Evolutionary conservation across 2,329 filamentous ascomycete genomes (phyloP), one percentile per base, ranked within the genome.

Genomic region (Aureobasidium melanogenum): DNA sequence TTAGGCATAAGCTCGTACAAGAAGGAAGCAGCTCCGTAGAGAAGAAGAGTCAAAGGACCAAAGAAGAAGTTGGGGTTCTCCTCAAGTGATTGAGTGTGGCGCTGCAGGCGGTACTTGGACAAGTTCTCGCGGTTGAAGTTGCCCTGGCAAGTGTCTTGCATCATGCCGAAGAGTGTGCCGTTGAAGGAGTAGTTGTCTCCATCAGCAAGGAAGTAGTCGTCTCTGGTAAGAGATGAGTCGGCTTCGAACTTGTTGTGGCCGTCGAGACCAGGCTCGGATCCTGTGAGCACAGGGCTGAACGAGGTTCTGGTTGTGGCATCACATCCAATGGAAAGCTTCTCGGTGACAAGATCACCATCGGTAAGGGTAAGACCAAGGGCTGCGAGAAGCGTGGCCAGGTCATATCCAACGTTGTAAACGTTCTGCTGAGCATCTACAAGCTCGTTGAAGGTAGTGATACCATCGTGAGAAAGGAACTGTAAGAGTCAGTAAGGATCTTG

Each of bases 351-450:
- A 60, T 78, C 76, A 22, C 76, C 76, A 54, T 76, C 75, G 36
- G 71, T 71, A 5, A 73, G 64, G 14, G 68, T 68, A 6, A 79
- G 69, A 57, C 74, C 75, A 8, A 76, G 70, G 8, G 71, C 66
- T 3, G 76, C 75, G 12, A 78, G 70, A 14, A 76, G 65, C 30
- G 69, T 68, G 9, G 76, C 72, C 26, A 77, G 69, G 62, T 77
- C 75, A 55, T 74, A 77, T 51, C 70, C 74, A 24, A 78, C 72
- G 39, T 78, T 78, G 69, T 77, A 79, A 28, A 78, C 62, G 52
- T 79, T 77, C 65, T 78, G 75, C 50, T 77, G 74, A 34, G 75
- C 75, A 63, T 76, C 74, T 50, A 78, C 74, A n/a, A 78, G 70
- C 65, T 78, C 75, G 46, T 68, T 71, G 69, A 73, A 76, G 30